Percentiles rank a stretch among this genome's conserved stretches.
These are phyloP conservation scores for Thuja plicata DNA, from an alignment of 83 land plant species.

Conservation along the genomic window DNA sequence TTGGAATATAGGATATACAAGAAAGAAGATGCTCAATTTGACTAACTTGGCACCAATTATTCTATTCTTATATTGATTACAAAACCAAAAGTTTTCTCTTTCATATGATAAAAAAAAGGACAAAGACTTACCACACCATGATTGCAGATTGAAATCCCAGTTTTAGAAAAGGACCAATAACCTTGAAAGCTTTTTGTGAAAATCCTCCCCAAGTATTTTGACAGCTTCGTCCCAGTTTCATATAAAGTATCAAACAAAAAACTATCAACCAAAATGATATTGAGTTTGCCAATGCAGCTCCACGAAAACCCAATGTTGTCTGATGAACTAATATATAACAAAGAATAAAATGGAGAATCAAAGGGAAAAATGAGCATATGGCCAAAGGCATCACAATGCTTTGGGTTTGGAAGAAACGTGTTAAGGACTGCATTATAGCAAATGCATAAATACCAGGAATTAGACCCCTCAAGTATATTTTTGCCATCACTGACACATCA, in stretches of 20 bases:
- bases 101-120: not conserved
- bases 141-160: constrained; percentile 62
- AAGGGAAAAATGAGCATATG: constrained; percentile 41
- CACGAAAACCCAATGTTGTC: constrained; percentile 39
- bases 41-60: not conserved
- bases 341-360: constrained; percentile 35
- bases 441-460: constrained; percentile 63
- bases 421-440: constrained; percentile 44
- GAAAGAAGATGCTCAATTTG: not conserved
- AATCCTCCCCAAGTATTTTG: constrained; percentile 56
- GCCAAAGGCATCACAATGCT: constrained; percentile 46
- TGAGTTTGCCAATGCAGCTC: constrained; percentile 49
- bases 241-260: constrained; percentile 40
- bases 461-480: constrained; percentile 41
- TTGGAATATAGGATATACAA: not conserved
- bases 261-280: constrained; percentile 50
- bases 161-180: constrained; percentile 36
- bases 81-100: not conserved
- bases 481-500: constrained; percentile 37
- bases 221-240: constrained; percentile 25
- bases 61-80: not conserved
- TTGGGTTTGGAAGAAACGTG: constrained; percentile 72
- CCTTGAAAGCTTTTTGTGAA: constrained; percentile 34
- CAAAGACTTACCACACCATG: constrained; percentile 61
- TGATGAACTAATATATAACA: constrained; percentile 44